phyloP scores from a whole-genome alignment of 305 asterid genomes.

The Andrographis paniculata region DNA sequence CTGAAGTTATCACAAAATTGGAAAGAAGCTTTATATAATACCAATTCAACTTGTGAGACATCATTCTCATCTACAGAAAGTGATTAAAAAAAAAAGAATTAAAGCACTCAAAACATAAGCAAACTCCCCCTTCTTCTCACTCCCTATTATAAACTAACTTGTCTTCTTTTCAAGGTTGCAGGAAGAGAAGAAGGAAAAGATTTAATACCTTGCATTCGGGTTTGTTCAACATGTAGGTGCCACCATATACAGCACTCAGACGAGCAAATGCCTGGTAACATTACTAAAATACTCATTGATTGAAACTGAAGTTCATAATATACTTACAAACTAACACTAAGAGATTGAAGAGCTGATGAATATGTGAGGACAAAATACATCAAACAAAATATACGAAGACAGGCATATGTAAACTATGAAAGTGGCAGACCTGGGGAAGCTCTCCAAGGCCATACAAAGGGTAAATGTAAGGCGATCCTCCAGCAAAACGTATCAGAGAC shows the following conservation, averaged over 20 bases:
- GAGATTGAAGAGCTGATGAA: not conserved
- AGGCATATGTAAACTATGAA: not conserved
- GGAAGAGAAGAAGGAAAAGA: not conserved
- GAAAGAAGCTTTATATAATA: no score
- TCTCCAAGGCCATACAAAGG: conserved; percentile 96
- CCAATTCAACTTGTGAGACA: no score
- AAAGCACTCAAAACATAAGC: no score
- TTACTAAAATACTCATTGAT: conserved; percentile 9
- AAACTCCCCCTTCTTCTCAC: no score
- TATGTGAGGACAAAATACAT: not conserved
- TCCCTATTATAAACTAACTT: no score
- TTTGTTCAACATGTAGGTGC: conserved; percentile 94
- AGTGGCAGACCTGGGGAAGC: conserved; percentile 81
- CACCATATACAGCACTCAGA: conserved; percentile 98
- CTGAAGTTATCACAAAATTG: no score
- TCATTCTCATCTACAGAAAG: no score
- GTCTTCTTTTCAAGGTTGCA: not conserved
- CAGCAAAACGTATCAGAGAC: conserved; percentile 88
- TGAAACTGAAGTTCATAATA: not conserved
- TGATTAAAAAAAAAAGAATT: no score
- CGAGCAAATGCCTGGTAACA: conserved; percentile 79
- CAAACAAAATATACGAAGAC: not conserved
- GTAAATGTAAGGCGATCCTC: conserved; percentile 95
- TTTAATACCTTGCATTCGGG: conserved; percentile 86
- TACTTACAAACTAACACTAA: not conserved